Evolutionary conservation across 805 yeast species (phyloP).

Genomic region (Suhomyces prunicola): DNA sequence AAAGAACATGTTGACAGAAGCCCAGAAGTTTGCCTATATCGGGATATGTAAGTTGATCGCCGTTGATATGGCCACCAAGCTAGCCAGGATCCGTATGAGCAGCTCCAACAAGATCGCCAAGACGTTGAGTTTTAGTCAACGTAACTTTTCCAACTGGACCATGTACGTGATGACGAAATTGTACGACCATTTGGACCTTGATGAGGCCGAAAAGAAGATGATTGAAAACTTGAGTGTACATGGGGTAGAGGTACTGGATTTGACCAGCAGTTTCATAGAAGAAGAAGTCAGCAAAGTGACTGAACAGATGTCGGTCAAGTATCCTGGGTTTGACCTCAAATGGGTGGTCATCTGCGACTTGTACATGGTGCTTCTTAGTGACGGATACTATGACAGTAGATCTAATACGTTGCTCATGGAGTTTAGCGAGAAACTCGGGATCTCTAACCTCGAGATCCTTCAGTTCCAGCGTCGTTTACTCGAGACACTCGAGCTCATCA

Average conservation of each 20-base stretch:
- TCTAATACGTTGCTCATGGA: slow-evolving; percentile 73
- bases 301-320: slow-evolving; percentile 6
- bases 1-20: slow-evolving; percentile 72
- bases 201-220: slow-evolving; percentile 78
- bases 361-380: slow-evolving; percentile 73
- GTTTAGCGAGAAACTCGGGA: slow-evolving; percentile 62
- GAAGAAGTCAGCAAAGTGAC: slow-evolving; percentile 1
- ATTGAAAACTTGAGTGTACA: slow-evolving; percentile 81
- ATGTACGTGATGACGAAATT: slow-evolving; percentile 64
- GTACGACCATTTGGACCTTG: slow-evolving; percentile 77
- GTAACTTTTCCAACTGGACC: slow-evolving; percentile 83
- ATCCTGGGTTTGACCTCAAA: slow-evolving; percentile 55
- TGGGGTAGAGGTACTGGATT: slow-evolving; percentile 72
- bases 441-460: slow-evolving; percentile 63
- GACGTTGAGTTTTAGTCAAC: slow-evolving; percentile 63
- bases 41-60: slow-evolving; percentile 76
- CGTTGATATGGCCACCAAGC: slow-evolving; percentile 77
- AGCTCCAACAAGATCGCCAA: slow-evolving; percentile 55
- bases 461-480: slow-evolving; percentile 91
- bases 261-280: slow-evolving; percentile 55
- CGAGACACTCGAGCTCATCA: slow-evolving; percentile 82
- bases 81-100: slow-evolving; percentile 56
- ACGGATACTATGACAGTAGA: slow-evolving; percentile 84
- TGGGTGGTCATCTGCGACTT: slow-evolving; percentile 96
- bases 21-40: slow-evolving; percentile 87